phyloP scores from a whole-genome alignment of 306 rosid genomes.

The Cicer pinnatifidum region DNA sequence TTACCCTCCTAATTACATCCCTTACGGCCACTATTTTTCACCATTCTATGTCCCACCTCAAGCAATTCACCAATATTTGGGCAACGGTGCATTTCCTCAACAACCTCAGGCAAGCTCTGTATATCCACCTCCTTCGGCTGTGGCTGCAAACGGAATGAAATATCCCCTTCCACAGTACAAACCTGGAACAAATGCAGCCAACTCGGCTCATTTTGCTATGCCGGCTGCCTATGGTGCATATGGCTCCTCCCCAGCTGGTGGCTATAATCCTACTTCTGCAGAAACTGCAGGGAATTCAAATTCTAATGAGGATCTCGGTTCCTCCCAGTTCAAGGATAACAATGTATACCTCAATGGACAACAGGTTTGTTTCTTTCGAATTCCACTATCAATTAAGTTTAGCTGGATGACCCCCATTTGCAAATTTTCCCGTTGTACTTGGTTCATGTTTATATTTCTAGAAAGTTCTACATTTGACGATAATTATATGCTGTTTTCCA shows the following conservation, averaged over 20 bases:
- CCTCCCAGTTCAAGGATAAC: conserved; percentile 89
- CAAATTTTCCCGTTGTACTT: not conserved
- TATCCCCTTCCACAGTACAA: conserved; percentile 90
- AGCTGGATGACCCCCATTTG: not conserved
- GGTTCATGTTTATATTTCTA: not conserved
- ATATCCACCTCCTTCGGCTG: conserved; percentile 73
- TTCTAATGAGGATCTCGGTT: conserved; percentile 74
- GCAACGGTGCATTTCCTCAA: conserved; percentile 89
- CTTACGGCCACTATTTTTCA: conserved; percentile 79
- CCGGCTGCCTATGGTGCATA: conserved; percentile 78
- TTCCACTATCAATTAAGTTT: not conserved
- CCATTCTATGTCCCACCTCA: conserved; percentile 88
- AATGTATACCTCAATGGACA: conserved; percentile 86
- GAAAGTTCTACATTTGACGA: conserved; percentile 21
- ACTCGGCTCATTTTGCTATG: conserved; percentile 76
- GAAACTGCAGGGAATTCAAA: conserved; percentile 70
- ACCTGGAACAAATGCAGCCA: conserved; percentile 77
- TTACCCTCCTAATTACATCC: conserved; percentile 85
- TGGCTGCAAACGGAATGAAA: conserved; percentile 76
- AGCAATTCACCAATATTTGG: conserved; percentile 85
- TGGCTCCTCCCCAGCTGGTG: conserved; percentile 73
- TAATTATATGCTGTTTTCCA: conserved; percentile 42
- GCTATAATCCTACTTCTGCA: conserved; percentile 79
- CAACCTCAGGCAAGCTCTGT: conserved; percentile 86
- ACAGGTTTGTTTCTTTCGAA: conserved; percentile 66